Evolutionary conservation across 768 basidiomycete species (phyloP).

Genomic region (Clavulina sp.): DNA sequence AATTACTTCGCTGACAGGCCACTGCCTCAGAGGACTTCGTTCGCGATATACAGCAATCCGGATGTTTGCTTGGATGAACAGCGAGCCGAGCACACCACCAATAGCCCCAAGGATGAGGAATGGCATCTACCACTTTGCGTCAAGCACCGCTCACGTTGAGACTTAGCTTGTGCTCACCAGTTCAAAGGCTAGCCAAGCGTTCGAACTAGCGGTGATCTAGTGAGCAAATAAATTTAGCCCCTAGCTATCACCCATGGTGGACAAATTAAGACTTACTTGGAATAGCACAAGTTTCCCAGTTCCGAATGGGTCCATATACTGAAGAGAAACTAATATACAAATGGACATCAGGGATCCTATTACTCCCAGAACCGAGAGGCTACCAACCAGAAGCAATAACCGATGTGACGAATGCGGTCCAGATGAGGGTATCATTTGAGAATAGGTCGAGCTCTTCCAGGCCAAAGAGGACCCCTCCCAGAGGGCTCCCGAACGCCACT

Average conservation of each 20-base stretch:
- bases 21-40: slow-evolving; percentile 35
- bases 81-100: slow-evolving; percentile 47
- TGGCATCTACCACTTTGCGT: slow-evolving; percentile 33
- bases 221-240: neutral
- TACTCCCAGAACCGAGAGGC: neutral
- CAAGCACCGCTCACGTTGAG: neutral
- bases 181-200: slow-evolving; percentile 57
- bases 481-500: slow-evolving; percentile 74
- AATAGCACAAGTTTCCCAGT: slow-evolving; percentile 72
- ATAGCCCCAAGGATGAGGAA: slow-evolving; percentile 46
- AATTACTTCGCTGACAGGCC: slow-evolving; percentile 50
- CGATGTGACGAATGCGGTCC: slow-evolving; percentile 80
- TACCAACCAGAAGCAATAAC: slow-evolving; percentile 35
- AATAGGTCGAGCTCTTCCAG: slow-evolving; percentile 31
- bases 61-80: slow-evolving; percentile 50
- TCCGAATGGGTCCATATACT: slow-evolving; percentile 73
- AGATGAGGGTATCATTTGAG: slow-evolving; percentile 28
- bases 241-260: neutral
- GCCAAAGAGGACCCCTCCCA: slow-evolving; percentile 74
- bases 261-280: slow-evolving; percentile 27
- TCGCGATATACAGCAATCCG: slow-evolving; percentile 43
- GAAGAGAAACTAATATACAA: slow-evolving; percentile 35
- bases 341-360: neutral
- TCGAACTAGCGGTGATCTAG: slow-evolving; percentile 38
- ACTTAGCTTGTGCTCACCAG: slow-evolving; percentile 30